phyloP scores from a whole-genome alignment of 768 basidiomycete genomes.

The Mycena albidolilacea region DNA sequence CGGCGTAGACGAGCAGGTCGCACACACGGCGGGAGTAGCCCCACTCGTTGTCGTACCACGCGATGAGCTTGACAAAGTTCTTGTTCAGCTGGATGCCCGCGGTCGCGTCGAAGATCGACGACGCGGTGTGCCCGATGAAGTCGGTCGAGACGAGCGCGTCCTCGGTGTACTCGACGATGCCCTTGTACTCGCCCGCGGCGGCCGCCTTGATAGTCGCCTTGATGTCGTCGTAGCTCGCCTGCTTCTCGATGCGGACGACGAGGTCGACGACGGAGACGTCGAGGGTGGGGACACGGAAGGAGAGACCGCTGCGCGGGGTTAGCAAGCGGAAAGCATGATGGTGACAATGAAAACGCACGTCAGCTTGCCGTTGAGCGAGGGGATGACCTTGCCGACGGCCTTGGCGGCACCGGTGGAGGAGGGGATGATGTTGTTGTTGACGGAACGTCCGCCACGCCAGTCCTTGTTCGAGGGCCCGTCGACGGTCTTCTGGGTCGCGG shows the following conservation, averaged over 20 bases:
- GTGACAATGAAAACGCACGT: conserved; percentile 70
- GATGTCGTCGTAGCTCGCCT: conserved; percentile 91
- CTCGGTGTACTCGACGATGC: conserved; percentile 92
- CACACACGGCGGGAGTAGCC: conserved; percentile 94
- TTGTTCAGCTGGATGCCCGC: conserved; percentile 94
- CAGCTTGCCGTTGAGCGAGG: conserved; percentile 95
- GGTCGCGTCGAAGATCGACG: conserved; percentile 93
- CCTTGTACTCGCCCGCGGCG: conserved; percentile 76
- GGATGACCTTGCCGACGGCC: conserved; percentile 99
- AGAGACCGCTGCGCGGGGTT: conserved; percentile 73
- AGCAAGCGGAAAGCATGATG: neutral
- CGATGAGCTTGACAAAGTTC: conserved; percentile 96
- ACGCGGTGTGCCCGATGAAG: conserved; percentile 84
- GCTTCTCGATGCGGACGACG: conserved; percentile 91
- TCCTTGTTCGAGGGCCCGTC: conserved; percentile 96
- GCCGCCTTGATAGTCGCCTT: conserved; percentile 88
- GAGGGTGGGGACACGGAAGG: conserved; percentile 97
- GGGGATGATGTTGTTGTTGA: conserved; percentile 99
- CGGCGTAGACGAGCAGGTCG: conserved; percentile 88
- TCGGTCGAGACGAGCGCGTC: conserved; percentile 95
- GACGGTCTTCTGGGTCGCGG: conserved; percentile 95
- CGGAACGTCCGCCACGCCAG: conserved; percentile 97
- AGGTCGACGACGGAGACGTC: conserved; percentile 99
- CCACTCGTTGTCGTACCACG: conserved; percentile 98
- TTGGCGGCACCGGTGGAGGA: conserved; percentile 99